phyloP scores from a whole-genome alignment of 2,329 filamentous ascomycete genomes.

The Volutella citrinella region DNA sequence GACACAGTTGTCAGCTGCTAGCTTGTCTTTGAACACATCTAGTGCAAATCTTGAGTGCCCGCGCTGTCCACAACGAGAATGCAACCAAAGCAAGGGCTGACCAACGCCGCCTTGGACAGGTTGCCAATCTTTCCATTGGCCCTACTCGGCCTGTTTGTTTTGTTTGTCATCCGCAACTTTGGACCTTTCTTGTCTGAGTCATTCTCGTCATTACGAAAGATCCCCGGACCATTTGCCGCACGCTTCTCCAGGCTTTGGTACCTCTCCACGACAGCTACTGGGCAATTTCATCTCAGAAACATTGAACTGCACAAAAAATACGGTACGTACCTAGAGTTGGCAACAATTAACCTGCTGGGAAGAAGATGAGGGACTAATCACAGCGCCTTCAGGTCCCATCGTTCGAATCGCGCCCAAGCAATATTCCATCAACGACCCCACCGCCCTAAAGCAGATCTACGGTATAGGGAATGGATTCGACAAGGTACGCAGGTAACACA shows the following conservation, averaged over 20 bases:
- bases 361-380: not conserved
- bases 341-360: no score
- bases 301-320: conserved; percentile 1
- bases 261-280: not conserved
- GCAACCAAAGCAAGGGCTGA: no score
- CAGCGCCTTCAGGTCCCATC: not conserved
- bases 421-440: conserved; percentile 5
- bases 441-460: conserved; percentile 4
- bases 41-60: no score
- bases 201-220: no score
- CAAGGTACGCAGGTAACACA: not conserved
- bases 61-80: no score
- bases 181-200: no score
- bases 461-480: conserved; percentile 1
- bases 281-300: conserved; percentile 3
- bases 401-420: conserved; percentile 8
- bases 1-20: no score
- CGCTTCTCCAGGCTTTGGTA: conserved; percentile 3
- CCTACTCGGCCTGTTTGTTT: no score
- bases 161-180: no score
- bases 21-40: no score
- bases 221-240: not conserved
- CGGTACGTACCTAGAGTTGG: not conserved
- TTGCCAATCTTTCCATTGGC: no score
- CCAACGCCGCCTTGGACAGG: no score